Percentiles rank a stretch among this genome's conserved stretches.
Evolutionary conservation across 148 eudicot genomes (phyloP).

Genomic region (Rhododendron williamsianum): DNA sequence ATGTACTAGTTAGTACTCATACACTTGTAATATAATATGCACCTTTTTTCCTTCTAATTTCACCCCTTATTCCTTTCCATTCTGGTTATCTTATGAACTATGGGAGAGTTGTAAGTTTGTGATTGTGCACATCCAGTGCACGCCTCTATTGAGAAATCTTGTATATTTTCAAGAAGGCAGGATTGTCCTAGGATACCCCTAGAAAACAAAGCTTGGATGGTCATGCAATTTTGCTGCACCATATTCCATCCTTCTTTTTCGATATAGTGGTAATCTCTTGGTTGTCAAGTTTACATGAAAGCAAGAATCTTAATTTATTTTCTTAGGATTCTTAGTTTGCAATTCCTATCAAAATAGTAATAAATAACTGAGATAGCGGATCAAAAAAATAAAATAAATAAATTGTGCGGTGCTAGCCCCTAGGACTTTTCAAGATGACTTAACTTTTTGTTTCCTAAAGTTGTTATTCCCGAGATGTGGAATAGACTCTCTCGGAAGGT

Average conservation of each 20-base stretch:
- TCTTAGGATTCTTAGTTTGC: background rate
- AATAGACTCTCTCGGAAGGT: background rate
- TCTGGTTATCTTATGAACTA: background rate
- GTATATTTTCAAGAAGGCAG: background rate
- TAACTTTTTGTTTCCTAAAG: background rate
- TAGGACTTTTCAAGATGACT: background rate
- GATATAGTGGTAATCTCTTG: background rate
- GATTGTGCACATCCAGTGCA: background rate
- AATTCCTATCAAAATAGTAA: background rate
- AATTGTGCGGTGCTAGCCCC: background rate
- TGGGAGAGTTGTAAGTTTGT: background rate
- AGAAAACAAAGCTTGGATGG: background rate
- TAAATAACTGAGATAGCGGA: background rate
- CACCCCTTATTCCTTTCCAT: background rate
- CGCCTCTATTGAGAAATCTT: background rate
- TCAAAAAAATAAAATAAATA: too few relatives aligned
- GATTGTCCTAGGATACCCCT: background rate
- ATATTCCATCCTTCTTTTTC: background rate
- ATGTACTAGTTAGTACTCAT: background rate
- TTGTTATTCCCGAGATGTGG: background rate
- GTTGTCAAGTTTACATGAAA: background rate
- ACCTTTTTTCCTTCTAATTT: background rate
- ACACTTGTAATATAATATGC: background rate
- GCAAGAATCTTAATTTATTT: background rate
- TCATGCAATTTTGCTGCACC: slow-evolving; percentile 1